phyloP scores from a whole-genome alignment of 805 yeast genomes.

The Candida peoriensis region DNA sequence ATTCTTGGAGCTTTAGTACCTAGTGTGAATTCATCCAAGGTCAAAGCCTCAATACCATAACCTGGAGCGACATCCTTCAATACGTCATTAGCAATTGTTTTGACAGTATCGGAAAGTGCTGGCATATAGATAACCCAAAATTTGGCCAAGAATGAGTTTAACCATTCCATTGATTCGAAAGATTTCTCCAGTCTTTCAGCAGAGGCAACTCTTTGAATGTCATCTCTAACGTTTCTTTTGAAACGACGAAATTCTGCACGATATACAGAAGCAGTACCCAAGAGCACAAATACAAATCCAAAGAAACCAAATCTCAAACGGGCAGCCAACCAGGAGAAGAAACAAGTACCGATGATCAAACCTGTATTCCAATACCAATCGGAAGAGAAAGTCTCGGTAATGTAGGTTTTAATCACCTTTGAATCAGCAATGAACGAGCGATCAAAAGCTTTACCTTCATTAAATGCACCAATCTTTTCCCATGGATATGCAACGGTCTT shows the following conservation, averaged over 20 bases:
- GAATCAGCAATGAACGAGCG: slow-evolving; percentile 23
- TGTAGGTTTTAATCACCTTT: slow-evolving; percentile 48
- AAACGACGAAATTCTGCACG: slow-evolving; percentile 72
- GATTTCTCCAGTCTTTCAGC: slow-evolving; percentile 56
- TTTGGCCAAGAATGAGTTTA: slow-evolving; percentile 69
- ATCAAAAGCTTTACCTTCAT: slow-evolving; percentile 21
- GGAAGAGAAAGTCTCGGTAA: slow-evolving; percentile 61
- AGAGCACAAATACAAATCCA: slow-evolving; percentile 52
- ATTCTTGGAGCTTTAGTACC: slow-evolving; percentile 80
- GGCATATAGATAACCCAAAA: slow-evolving; percentile 91
- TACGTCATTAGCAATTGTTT: slow-evolving; percentile 60
- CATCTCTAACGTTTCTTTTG: slow-evolving; percentile 70
- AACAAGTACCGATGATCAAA: slow-evolving; percentile 61
- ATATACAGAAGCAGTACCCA: slow-evolving; percentile 62
- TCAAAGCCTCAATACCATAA: slow-evolving; percentile 69
- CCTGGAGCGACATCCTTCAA: slow-evolving; percentile 76
- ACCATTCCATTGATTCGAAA: slow-evolving; percentile 76
- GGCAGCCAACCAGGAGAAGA: slow-evolving; percentile 66
- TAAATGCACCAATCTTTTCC: slow-evolving; percentile 28
- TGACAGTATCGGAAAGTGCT: slow-evolving; percentile 70
- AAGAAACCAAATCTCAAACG: slow-evolving; percentile 60
- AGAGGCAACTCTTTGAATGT: slow-evolving; percentile 62
- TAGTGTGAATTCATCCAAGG: slow-evolving; percentile 71
- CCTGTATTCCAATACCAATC: slow-evolving; percentile 72
- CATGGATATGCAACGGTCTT: slow-evolving; percentile 36